Evolutionary conservation across 768 basidiomycete genomes (phyloP), one percentile per base, ranked within the genome.

Genomic region (Pisolithus sp.): DNA sequence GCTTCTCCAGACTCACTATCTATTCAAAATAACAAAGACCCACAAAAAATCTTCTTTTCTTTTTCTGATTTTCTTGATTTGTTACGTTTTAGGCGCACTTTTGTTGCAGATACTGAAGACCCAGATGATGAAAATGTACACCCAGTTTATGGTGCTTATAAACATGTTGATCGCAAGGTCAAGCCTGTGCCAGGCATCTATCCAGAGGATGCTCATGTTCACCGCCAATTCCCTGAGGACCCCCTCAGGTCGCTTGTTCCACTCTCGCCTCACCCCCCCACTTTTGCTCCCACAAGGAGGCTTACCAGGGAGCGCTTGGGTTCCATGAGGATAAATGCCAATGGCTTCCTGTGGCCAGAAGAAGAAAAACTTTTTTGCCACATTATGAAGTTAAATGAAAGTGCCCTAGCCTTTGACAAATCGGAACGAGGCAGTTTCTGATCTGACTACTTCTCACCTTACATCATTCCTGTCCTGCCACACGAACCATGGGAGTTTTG

Each of bases 391-490:
- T 9, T 50, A 9, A 63, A 71, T 7, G 58, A 74, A 28, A 20
- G 51, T 0, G 70, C 51, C 0, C 70, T 77, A 34, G 72, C 75
- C 0, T 77, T 71, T 70, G 48, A 65, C 5, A 68, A 75, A 13
- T 7, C 24, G 0, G 68, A 77, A 49, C 20, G 37, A 38, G 50
- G 41, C 6, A 44, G 7, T 2, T 38, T 51, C 10, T 24, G 56
- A 56, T 41, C 57, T 3, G 60, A 71, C 4, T 72, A 57, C 49
- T 73, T 72, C 47, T 50, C 59, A 0, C 68, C 69, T 0, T 50
- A 69, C 5, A 56, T 60, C 0, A 68, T 72, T 5, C 68, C 68
- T 0, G 63, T 64, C 2, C 49, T 74, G 0, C 49, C 53, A 7
- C 74, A 76, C 53, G 59, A 37, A 0, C 73, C 66, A 0, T 73